Conservation (phyloP, 2,329 filamentous ascomycete genomes). For the Elsinoe perseae region DNA sequence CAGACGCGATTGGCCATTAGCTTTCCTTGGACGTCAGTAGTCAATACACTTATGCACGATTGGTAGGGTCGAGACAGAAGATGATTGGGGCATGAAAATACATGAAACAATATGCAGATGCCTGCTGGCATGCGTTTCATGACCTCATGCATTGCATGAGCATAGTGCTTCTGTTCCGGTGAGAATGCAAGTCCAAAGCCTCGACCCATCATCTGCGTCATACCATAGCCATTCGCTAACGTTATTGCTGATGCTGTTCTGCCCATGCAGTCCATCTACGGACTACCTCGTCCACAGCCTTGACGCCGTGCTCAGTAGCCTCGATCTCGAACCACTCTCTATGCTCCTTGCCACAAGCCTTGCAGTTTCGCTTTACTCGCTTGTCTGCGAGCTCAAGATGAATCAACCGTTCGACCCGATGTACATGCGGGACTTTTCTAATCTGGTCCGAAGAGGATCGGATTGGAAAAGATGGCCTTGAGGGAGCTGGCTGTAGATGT, state of each 20-base stretch:
- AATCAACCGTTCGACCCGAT: slow-evolving; percentile 81
- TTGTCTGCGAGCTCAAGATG: slow-evolving; percentile 72
- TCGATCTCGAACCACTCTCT: slow-evolving; percentile 93
- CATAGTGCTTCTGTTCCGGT: background rate
- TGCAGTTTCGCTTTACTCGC: slow-evolving; percentile 57
- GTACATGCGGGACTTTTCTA: slow-evolving; percentile 73
- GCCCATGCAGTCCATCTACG: slow-evolving; percentile 83
- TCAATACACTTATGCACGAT: background rate
- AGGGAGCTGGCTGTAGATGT: slow-evolving; percentile 26
- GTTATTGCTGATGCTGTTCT: slow-evolving; percentile 34
- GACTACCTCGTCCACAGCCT: slow-evolving; percentile 63
- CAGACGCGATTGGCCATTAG: background rate
- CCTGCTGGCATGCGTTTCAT: background rate
- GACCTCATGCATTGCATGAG: background rate
- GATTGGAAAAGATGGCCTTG: slow-evolving; percentile 21
- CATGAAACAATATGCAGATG: slow-evolving; percentile 4
- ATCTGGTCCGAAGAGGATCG: slow-evolving; percentile 25
- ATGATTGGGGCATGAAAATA: slow-evolving; percentile 1
- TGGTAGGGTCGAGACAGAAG: background rate
- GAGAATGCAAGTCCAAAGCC: background rate
- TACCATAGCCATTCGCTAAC: background rate
- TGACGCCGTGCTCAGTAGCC: slow-evolving; percentile 62
- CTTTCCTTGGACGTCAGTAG: background rate
- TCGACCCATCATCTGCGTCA: background rate
- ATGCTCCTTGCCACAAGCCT: slow-evolving; percentile 74